These are phyloP conservation scores for Fusarium torreyae DNA, from an alignment of 2,329 filamentous ascomycete species.

Conservation along the genomic window DNA sequence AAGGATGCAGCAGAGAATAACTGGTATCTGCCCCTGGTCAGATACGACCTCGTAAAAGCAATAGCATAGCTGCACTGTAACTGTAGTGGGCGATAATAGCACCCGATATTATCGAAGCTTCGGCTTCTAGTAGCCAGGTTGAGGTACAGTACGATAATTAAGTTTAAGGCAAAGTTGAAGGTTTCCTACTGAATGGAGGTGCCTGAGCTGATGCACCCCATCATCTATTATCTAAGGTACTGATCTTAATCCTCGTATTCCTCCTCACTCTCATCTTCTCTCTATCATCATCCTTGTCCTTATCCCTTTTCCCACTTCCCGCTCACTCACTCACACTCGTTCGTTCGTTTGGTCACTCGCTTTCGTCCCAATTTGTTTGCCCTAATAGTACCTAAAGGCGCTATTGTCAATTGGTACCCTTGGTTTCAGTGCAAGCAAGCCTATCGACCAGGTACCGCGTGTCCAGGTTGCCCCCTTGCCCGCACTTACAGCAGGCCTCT, in stretches of 20 bases:
- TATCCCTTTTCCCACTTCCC: conserved; percentile 15
- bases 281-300: conserved; percentile 31
- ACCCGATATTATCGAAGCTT: conserved; percentile 12
- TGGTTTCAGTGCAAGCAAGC: conserved; percentile 28
- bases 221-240: conserved; percentile 2
- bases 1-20: no score
- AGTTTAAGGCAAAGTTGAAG: neutral
- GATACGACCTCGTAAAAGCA: neutral
- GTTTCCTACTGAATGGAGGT: conserved; percentile 7
- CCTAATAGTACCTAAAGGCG: conserved; percentile 5
- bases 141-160: neutral
- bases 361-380: conserved; percentile 21
- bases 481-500: conserved; percentile 16
- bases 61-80: conserved; percentile 23
- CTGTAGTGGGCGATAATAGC: conserved; percentile 9
- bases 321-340: conserved; percentile 6
- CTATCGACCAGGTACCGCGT: conserved; percentile 12
- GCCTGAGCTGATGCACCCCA: conserved; percentile 12
- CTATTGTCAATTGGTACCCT: conserved; percentile 19
- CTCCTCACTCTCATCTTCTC: conserved; percentile 7
- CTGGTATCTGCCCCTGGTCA: no score
- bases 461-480: conserved; percentile 3
- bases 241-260: conserved; percentile 24
- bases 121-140: neutral
- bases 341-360: conserved; percentile 29